Evolutionary conservation across 345 rosid genomes (phyloP).

Genomic region (Syzygium grande): DNA sequence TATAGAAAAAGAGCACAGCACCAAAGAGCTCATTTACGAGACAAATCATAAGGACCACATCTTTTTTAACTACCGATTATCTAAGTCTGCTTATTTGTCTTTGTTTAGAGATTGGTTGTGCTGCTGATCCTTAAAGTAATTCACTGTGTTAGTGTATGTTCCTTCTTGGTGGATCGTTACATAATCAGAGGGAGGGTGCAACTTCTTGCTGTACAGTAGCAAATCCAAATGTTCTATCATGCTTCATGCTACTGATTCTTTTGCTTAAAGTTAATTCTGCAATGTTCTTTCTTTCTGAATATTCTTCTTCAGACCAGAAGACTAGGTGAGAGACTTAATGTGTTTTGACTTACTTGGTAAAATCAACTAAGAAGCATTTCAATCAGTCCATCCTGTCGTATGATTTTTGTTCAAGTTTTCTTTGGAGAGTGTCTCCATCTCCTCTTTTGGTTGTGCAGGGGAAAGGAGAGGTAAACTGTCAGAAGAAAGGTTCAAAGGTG

Average conservation of each 20-base stretch:
- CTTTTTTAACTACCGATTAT: neutral
- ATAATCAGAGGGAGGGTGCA: neutral
- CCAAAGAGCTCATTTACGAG: neutral
- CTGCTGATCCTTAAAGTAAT: neutral
- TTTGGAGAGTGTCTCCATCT: neutral
- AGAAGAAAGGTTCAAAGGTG: neutral
- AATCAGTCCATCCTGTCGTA: neutral
- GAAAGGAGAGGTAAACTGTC: neutral
- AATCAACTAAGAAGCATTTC: neutral
- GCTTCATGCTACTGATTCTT: neutral
- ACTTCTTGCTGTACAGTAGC: neutral
- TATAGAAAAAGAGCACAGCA: neutral
- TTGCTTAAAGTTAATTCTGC: neutral
- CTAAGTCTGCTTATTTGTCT: neutral
- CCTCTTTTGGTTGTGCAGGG: neutral
- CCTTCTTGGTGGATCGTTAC: neutral
- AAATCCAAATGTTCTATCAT: neutral
- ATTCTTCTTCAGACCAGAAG: neutral
- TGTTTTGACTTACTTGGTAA: neutral
- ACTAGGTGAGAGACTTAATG: neutral
- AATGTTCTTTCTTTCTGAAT: neutral
- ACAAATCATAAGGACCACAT: neutral
- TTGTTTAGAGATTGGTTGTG: neutral
- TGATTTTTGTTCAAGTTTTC: neutral
- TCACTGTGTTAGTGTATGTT: neutral